Conservation (phyloP, 176 grass and related monocot species). For the Aegilops sharonensis region DNA sequence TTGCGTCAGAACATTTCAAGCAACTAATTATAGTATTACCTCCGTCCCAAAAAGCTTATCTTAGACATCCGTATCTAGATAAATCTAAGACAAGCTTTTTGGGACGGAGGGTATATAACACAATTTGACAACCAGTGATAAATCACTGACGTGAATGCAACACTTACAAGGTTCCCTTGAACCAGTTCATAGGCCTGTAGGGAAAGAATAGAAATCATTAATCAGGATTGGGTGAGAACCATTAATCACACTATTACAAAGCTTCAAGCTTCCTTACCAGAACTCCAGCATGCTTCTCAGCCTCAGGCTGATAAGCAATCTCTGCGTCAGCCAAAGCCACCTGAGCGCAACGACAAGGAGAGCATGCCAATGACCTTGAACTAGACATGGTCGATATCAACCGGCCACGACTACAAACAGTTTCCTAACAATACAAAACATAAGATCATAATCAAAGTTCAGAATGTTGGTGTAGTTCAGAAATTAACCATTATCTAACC, state of each 20-base stretch:
- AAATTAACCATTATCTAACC: conserved; percentile 5
- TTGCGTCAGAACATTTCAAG: not conserved
- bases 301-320: conserved; percentile 42
- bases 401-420: not conserved
- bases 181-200: conserved; percentile 87
- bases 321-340: conserved; percentile 55
- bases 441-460: not conserved
- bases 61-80: too few relatives aligned
- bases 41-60: too few relatives aligned
- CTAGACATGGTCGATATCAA: conserved; percentile 30
- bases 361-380: conserved; percentile 28
- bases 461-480: not conserved
- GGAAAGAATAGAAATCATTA: conserved; percentile 28
- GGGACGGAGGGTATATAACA: not conserved
- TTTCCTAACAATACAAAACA: conserved; percentile 39
- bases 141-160: not conserved
- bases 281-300: conserved; percentile 51
- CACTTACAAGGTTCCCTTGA: conserved; percentile 90
- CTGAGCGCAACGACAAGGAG: conserved; percentile 45
- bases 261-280: conserved; percentile 51
- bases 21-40: not conserved
- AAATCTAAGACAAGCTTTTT: too few relatives aligned
- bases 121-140: conserved; percentile 9
- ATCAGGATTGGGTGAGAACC: conserved; percentile 9
- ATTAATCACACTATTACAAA: not conserved